Percentiles rank a stretch among this genome's conserved stretches.
phyloP scores from a whole-genome alignment of 768 basidiomycete genomes.

The Rhizopogon vesiculosus region DNA sequence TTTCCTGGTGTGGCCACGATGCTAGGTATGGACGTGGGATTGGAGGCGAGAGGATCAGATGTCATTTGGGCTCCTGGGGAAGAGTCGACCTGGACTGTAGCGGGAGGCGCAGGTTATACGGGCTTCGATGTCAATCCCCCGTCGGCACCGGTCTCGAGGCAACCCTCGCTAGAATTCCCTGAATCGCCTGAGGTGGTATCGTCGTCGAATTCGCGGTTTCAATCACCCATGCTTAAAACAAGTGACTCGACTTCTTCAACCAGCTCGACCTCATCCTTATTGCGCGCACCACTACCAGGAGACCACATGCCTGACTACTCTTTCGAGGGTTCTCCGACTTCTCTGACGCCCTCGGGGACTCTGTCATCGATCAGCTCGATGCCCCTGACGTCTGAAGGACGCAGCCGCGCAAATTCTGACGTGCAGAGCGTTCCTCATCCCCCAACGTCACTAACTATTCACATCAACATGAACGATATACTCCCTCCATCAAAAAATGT shows the following conservation, averaged over 20 bases:
- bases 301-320: constrained; percentile 67
- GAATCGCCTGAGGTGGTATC: constrained; percentile 11
- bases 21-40: constrained; percentile 69
- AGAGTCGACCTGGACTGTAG: constrained; percentile 53
- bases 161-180: constrained; percentile 46
- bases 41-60: constrained; percentile 66
- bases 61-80: constrained; percentile 58
- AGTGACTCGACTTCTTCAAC: constrained; percentile 34
- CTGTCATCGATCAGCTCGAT: constrained; percentile 37
- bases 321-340: constrained; percentile 60
- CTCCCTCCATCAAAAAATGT: constrained; percentile 57
- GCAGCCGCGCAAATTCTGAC: constrained; percentile 35
- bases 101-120: constrained; percentile 63
- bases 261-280: constrained; percentile 54
- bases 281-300: constrained; percentile 70
- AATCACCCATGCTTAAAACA: constrained; percentile 21
- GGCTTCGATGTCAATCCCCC: constrained; percentile 59
- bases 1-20: constrained; percentile 80
- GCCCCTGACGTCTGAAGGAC: constrained; percentile 25
- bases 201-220: constrained; percentile 14
- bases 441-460: constrained; percentile 60
- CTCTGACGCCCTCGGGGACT: constrained; percentile 39
- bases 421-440: constrained; percentile 16
- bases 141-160: constrained; percentile 35
- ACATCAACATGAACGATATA: constrained; percentile 78